Evolutionary conservation across 1,139 yeast genomes (phyloP), one percentile per base, ranked within the genome.

Genomic region (Candida neerlandica): DNA sequence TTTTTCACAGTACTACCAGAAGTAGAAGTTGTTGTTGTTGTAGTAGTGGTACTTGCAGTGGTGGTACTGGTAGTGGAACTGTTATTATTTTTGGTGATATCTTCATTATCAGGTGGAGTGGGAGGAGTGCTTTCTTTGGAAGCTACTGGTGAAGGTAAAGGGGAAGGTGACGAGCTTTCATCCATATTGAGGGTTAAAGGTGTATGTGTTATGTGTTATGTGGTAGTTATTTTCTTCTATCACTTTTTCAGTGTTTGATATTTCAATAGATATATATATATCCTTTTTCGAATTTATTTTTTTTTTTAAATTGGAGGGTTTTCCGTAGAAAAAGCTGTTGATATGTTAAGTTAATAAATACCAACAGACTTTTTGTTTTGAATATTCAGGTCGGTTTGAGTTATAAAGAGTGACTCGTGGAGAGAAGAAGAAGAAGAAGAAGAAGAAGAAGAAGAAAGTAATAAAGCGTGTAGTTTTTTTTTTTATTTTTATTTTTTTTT

Each of bases 21-120:
- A n/a, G 41, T 37, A 12, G 41, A 43, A 3, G 41, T 30, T 2
- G 39, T 34, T 11, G 43, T 41, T 9, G 44, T 23, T 11, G 51
- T 39, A 44, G 55, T 34, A 12, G 44, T 40, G 23, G 45, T 37
- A 39, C n/a, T 23, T 11, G 51, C 38, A 44, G 55, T 34, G 9
- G 44, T 40, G 23, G 45, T n/a, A n/a, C 42, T 34, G 32, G 43
- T 48, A 44, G 48, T 41, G 27, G 46, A 34, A 30, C 44, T 37
- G 52, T 52, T 45, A 19, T 37, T 5, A 14, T 26, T 37, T 19
- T 30, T 27, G 12, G 15, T 37, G 19, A 5, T n/a, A 37, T 14
- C 32, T 41, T 18, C 45, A 19, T 19, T 32, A 11, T 42, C 32
- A 21, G 21, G 42, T 14, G 42, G 42, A 16, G 42, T 39, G 15